Percentiles rank a stretch among this genome's conserved stretches.
phyloP scores from a whole-genome alignment of 208 protist genomes.

The Herpetomonas tarakana region DNA sequence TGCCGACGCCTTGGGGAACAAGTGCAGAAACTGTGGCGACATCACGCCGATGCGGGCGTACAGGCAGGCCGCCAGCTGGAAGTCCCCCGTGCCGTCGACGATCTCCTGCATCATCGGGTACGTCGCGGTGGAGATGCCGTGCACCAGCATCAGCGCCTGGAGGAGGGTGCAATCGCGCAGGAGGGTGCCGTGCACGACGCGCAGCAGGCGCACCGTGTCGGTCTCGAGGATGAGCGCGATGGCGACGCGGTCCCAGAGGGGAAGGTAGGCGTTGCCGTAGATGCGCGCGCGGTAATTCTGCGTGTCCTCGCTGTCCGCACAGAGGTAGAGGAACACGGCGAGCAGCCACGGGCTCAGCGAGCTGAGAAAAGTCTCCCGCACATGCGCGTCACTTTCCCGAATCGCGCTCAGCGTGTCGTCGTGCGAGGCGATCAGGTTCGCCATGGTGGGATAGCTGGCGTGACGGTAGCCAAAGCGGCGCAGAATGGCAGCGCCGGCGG shows the following conservation, averaged over 20 bases:
- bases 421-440: slow-evolving; percentile 33
- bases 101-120: slow-evolving; percentile 65
- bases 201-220: slow-evolving; percentile 21
- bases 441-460: slow-evolving; percentile 38
- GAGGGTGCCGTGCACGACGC: slow-evolving; percentile 27
- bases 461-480: slow-evolving; percentile 30
- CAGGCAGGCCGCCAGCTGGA: slow-evolving; percentile 81
- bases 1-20: background rate
- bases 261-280: slow-evolving; percentile 24
- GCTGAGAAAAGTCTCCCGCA: slow-evolving; percentile 47
- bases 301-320: slow-evolving; percentile 6
- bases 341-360: slow-evolving; percentile 74
- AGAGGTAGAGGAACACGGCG: slow-evolving; percentile 49
- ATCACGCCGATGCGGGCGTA: slow-evolving; percentile 69
- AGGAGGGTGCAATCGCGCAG: slow-evolving; percentile 24
- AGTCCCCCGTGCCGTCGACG: slow-evolving; percentile 80
- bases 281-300: slow-evolving; percentile 3
- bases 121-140: slow-evolving; percentile 54
- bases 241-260: slow-evolving; percentile 79
- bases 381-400: slow-evolving; percentile 27
- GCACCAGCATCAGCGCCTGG: slow-evolving; percentile 55
- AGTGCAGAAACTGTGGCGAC: background rate
- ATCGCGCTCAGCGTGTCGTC: slow-evolving; percentile 24
- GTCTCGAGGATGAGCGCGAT: slow-evolving; percentile 58
- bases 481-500: slow-evolving; percentile 38